Conservation (phyloP, 768 basidiomycete genomes). For the Podaxis mareebaensis region DNA sequence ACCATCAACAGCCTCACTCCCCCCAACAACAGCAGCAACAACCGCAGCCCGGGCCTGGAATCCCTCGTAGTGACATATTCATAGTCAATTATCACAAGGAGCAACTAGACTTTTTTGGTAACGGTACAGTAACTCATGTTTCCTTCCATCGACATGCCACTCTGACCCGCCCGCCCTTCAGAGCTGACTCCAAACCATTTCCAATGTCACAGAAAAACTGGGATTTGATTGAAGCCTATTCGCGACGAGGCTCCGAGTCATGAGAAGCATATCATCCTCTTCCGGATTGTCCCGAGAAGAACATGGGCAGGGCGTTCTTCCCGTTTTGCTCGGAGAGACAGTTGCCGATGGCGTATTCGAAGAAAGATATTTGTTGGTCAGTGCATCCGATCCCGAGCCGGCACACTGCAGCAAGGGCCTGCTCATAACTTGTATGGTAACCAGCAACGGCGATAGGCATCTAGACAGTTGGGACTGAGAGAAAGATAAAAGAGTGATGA, state of each 20-base stretch:
- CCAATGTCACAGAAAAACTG: background rate
- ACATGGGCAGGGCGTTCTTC: background rate
- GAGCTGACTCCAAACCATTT: background rate
- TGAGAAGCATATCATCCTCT: background rate
- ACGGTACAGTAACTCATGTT: background rate
- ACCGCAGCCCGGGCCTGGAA: slow-evolving; percentile 1
- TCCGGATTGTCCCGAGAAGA: background rate
- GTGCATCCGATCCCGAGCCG: background rate
- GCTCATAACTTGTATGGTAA: background rate
- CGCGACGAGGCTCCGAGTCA: background rate
- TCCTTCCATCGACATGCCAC: background rate
- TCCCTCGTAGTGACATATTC: no score
- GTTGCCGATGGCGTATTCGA: background rate
- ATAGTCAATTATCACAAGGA: no score
- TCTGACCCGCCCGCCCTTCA: background rate
- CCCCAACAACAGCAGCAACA: slow-evolving; percentile 17
- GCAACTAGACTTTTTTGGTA: no score
- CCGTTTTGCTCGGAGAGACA: background rate
- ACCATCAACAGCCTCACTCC: slow-evolving; percentile 1
- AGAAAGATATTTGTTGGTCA: background rate
- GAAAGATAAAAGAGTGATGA: background rate
- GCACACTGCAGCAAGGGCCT: background rate
- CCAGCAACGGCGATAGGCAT: background rate
- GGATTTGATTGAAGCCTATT: background rate
- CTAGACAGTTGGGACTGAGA: background rate